These are phyloP conservation scores for Backusella liffmaniae DNA, from an alignment of 192 early-diverging fungal genomes.

Conservation along the genomic window DNA sequence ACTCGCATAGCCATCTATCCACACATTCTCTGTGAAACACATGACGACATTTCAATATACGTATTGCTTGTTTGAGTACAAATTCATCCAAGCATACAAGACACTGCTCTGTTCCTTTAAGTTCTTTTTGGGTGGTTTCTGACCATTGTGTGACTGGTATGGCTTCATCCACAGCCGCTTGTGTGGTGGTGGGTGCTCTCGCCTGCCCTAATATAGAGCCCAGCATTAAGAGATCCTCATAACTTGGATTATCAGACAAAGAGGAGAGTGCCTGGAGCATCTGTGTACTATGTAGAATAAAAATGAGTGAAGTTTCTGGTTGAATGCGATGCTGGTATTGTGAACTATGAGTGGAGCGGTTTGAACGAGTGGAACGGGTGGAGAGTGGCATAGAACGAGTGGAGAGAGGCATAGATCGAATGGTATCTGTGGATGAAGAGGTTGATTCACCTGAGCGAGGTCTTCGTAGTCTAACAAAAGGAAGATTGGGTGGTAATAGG, in stretches of 20 bases:
- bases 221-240: slow-evolving; percentile 34
- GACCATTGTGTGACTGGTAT: slow-evolving; percentile 15
- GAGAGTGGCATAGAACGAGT: slow-evolving; percentile 15
- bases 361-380: not conserved
- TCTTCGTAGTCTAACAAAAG: not conserved
- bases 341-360: not conserved
- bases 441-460: slow-evolving; percentile 24
- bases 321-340: slow-evolving; percentile 35
- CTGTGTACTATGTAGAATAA: not conserved
- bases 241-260: slow-evolving; percentile 25
- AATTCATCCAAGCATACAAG: slow-evolving; percentile 54
- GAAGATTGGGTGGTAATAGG: not conserved
- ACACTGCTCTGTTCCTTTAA: slow-evolving; percentile 37
- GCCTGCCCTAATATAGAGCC: slow-evolving; percentile 19
- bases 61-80: slow-evolving; percentile 42
- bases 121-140: slow-evolving; percentile 11
- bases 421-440: slow-evolving; percentile 22
- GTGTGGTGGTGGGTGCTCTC: slow-evolving; percentile 19
- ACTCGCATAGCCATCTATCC: slow-evolving; percentile 52
- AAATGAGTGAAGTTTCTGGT: not conserved
- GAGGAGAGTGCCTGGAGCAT: not conserved
- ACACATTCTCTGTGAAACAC: slow-evolving; percentile 55
- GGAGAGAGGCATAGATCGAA: slow-evolving; percentile 29
- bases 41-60: slow-evolving; percentile 50
- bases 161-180: slow-evolving; percentile 21